Percentiles rank a stretch among this genome's conserved stretches.
Evolutionary conservation across 78 protist genomes (phyloP).

Genomic region (Dictyostelium purpureum): DNA sequence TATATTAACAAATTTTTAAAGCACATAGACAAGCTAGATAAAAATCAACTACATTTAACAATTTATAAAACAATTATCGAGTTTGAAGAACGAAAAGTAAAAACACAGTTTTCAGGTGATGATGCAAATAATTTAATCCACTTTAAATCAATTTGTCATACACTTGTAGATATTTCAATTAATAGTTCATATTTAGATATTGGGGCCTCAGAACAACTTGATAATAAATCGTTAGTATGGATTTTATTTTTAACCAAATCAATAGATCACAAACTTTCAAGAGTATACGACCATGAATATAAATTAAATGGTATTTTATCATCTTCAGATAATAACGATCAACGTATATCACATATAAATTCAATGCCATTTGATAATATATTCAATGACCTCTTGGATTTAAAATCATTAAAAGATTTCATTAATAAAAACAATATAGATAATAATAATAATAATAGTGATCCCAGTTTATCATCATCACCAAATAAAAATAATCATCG

Average conservation of each 20-base stretch:
- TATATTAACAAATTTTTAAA: background rate
- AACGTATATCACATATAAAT: background rate
- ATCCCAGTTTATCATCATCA: background rate
- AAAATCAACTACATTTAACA: background rate
- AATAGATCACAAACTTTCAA: background rate
- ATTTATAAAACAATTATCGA: background rate
- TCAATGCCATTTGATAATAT: background rate
- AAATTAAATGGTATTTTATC: background rate
- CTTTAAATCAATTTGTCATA: constrained; percentile 9
- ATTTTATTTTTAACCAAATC: background rate
- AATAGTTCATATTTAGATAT: background rate
- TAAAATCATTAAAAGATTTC: background rate
- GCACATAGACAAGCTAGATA: background rate
- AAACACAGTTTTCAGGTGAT: background rate
- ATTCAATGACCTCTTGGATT: background rate
- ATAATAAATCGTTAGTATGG: background rate
- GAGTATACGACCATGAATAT: background rate
- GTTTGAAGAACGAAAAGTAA: background rate
- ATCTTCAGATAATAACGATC: background rate
- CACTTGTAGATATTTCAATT: background rate
- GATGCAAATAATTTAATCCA: background rate
- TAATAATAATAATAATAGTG: background rate
- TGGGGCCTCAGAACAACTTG: background rate
- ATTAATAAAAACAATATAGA: background rate
- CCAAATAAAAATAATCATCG: background rate